Percentiles rank a stretch among this genome's conserved stretches.
Evolutionary conservation across 2,329 filamentous ascomycete genomes (phyloP).

Genomic region (Hypoxylon sp.): DNA sequence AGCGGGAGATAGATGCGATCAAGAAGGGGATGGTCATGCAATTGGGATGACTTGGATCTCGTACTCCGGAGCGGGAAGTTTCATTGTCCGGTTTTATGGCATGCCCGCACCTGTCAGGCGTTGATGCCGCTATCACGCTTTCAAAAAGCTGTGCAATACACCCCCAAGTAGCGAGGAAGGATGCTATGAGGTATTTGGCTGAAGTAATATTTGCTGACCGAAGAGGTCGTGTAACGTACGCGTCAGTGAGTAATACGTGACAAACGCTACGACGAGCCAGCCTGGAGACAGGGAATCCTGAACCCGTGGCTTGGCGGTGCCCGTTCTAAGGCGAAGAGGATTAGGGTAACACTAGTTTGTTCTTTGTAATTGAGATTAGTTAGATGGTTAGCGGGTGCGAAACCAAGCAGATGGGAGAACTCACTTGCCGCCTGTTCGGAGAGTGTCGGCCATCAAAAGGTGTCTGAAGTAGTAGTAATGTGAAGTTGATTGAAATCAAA

Average conservation of each 20-base stretch:
- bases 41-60: constrained; percentile 13
- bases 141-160: neutral
- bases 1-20: constrained; percentile 52
- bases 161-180: neutral
- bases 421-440: neutral
- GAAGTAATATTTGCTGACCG: neutral
- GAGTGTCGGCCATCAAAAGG: neutral
- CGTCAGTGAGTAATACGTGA: constrained; percentile 1
- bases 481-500: neutral
- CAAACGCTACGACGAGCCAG: neutral
- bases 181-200: constrained; percentile 2
- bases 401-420: neutral
- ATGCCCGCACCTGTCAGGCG: neutral
- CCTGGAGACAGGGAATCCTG: neutral
- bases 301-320: neutral
- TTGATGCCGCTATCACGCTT: neutral
- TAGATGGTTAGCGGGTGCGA: neutral
- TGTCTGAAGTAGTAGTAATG: neutral
- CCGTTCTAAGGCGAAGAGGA: neutral
- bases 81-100: neutral
- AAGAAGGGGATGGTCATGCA: constrained; percentile 54
- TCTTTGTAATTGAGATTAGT: neutral
- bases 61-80: neutral
- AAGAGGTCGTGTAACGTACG: neutral
- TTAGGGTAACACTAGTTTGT: neutral